These are phyloP conservation scores for Hibiscus syriacus DNA, from an alignment of 345 rosid species.

Conservation along the genomic window DNA sequence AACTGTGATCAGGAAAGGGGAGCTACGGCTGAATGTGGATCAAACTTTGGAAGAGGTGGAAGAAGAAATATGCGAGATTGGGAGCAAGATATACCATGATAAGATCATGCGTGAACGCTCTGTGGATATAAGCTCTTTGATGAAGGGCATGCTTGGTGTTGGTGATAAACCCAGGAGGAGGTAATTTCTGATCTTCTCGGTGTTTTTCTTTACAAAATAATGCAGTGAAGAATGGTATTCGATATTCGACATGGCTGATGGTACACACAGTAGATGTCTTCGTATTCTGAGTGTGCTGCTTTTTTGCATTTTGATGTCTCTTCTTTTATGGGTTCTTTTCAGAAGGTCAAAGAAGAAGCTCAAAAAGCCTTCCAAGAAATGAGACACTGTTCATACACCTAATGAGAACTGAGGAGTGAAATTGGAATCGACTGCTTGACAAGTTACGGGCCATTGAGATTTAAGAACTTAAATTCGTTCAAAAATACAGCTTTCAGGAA, in stretches of 20 bases:
- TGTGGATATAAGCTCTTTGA: constrained; percentile 66
- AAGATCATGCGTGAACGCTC: constrained; percentile 67
- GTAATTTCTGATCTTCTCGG: constrained; percentile 17
- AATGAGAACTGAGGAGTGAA: background rate
- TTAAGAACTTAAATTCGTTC: background rate
- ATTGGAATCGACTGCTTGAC: background rate
- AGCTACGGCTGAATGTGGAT: constrained; percentile 69
- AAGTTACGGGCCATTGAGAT: background rate
- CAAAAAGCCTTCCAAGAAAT: constrained; percentile 15
- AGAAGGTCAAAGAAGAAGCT: constrained; percentile 20
- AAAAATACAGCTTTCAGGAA: no score
- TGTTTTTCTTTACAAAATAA: background rate
- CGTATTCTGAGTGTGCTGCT: background rate
- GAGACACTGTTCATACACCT: background rate
- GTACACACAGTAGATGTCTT: no score
- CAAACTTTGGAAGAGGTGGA: constrained; percentile 76
- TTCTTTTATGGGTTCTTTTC: background rate
- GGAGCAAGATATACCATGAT: constrained; percentile 84
- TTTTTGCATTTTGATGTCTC: background rate
- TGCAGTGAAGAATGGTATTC: background rate
- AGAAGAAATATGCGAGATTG: constrained; percentile 65
- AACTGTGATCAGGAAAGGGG: constrained; percentile 72
- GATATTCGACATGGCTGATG: no score
- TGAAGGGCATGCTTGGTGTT: constrained; percentile 63
- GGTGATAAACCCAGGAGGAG: constrained; percentile 26